Evolutionary conservation across 1,139 yeast genomes (phyloP).

Genomic region (Taphrina confusa): DNA sequence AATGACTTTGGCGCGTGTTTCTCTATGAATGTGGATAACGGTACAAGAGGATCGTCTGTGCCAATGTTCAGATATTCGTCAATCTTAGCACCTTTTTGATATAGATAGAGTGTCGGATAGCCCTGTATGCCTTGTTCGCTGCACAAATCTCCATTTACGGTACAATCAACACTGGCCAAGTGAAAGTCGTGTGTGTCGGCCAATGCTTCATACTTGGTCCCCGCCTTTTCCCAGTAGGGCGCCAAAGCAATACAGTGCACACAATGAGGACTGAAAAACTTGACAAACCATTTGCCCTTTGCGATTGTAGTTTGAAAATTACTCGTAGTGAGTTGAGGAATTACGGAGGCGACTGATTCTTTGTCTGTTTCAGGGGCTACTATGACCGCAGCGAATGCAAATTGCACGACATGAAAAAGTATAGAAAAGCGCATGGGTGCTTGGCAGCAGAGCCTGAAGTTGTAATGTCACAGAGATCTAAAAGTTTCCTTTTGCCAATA

Average conservation of each 20-base stretch:
- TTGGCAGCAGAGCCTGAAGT: no score
- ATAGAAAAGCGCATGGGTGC: background rate
- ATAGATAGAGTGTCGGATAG: slow-evolving; percentile 48
- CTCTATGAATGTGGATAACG: slow-evolving; percentile 31
- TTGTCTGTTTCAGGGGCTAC: background rate
- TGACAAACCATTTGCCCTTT: slow-evolving; percentile 47
- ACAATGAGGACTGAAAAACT: slow-evolving; percentile 51
- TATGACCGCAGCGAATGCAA: background rate
- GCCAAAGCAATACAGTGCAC: slow-evolving; percentile 49
- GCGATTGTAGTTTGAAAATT: slow-evolving; percentile 33
- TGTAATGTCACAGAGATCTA: no score
- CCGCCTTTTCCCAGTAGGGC: slow-evolving; percentile 47
- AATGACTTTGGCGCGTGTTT: slow-evolving; percentile 31
- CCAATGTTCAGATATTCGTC: slow-evolving; percentile 41
- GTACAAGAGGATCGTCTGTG: slow-evolving; percentile 36
- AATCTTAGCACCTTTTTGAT: slow-evolving; percentile 45
- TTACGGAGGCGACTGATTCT: background rate
- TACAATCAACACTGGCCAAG: slow-evolving; percentile 50
- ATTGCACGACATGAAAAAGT: background rate
- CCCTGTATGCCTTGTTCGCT: slow-evolving; percentile 43
- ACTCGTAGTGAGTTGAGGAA: slow-evolving; percentile 11
- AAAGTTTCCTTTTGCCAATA: no score
- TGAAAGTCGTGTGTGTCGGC: slow-evolving; percentile 43
- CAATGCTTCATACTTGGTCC: slow-evolving; percentile 42
- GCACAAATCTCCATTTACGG: slow-evolving; percentile 50